Evolutionary conservation across 805 yeast genomes (phyloP), one percentile per base, ranked within the genome.

Genomic region (Deakozyma indianensis): DNA sequence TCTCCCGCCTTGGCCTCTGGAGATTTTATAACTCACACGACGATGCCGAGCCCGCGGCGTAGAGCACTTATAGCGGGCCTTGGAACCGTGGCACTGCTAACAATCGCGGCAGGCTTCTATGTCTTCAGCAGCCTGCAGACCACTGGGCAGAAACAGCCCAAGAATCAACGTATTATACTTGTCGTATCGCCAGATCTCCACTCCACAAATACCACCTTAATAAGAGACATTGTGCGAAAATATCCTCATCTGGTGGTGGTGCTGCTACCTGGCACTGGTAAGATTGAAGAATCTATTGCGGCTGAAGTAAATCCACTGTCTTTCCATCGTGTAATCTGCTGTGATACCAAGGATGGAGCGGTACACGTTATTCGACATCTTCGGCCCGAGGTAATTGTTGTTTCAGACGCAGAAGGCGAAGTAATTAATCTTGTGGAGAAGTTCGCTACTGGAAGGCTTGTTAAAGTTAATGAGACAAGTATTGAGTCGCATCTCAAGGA

Each of bases 351-450:
- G 47, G 60, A 58, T 14, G 78, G 80, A 2, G 56, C 74, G 2
- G 71, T 75, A 63, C 74, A 77, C 28, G 65, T 76, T 16, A 61
- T 75, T 16, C 74, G 73, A 46, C 79, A 75, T 47, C 43, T 77
- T 23, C 56, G 59, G 18, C 63, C 70, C 35, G 64, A 66, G 20
- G 46, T 56, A 4, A 45, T 66, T 3, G 49, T 64, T 41, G 51
- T 63, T 2, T 55, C 56, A 1, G 41, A 51, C 3, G 56, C 38
- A 14, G 18, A 32, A n/a, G 18, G 5, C 18, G 5, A 7, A 5
- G 38, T 32, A 32, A 9, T 32, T 32, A 7, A n/a, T 14, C 16
- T 32, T 14, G 38, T 32, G 9, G 38, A 32, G 38, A 32, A 32
- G 38, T 32, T 32, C 16, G 38, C 18, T n/a, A n/a, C 18, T 11